phyloP scores from a whole-genome alignment of 805 yeast species.

The Lipomyces orientalis region DNA sequence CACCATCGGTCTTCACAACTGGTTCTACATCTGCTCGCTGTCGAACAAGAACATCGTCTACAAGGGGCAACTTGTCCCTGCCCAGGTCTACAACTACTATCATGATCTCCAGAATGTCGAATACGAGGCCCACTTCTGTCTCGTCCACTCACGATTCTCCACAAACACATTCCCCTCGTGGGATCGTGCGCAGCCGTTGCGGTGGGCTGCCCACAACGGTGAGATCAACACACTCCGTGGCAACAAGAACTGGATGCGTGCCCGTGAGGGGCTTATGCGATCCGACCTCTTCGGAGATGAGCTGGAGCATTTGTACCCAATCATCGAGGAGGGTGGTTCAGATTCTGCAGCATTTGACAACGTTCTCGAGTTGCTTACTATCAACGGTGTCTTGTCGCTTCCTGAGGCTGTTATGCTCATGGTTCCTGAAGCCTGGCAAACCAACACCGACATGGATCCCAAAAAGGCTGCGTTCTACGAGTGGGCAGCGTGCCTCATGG shows the following conservation, averaged over 20 bases:
- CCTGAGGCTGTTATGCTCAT: slow-evolving; percentile 98
- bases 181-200: slow-evolving; percentile 98
- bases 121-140: slow-evolving; percentile 92
- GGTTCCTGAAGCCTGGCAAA: slow-evolving; percentile 99
- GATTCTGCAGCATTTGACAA: slow-evolving; percentile 98
- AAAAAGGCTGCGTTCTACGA: slow-evolving; percentile 93
- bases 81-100: slow-evolving; percentile 93
- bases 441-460: slow-evolving; percentile 82
- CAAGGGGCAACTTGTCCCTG: slow-evolving; percentile 97
- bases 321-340: slow-evolving; percentile 98
- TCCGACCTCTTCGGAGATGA: slow-evolving; percentile 88
- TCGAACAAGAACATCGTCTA: slow-evolving; percentile 89
- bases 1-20: slow-evolving; percentile 90
- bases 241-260: slow-evolving; percentile 98
- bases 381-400: slow-evolving; percentile 86
- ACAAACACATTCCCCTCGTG: slow-evolving; percentile 99
- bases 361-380: slow-evolving; percentile 87
- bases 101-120: slow-evolving; percentile 90
- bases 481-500: slow-evolving; percentile 99
- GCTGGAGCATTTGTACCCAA: slow-evolving; percentile 87
- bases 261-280: slow-evolving; percentile 96
- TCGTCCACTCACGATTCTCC: slow-evolving; percentile 96
- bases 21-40: slow-evolving; percentile 96
- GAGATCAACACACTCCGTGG: slow-evolving; percentile 97
- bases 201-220: slow-evolving; percentile 98